Evolutionary conservation across 2,329 filamentous ascomycete species (phyloP).

Genomic region (Calonectria pseudoreteaudii): DNA sequence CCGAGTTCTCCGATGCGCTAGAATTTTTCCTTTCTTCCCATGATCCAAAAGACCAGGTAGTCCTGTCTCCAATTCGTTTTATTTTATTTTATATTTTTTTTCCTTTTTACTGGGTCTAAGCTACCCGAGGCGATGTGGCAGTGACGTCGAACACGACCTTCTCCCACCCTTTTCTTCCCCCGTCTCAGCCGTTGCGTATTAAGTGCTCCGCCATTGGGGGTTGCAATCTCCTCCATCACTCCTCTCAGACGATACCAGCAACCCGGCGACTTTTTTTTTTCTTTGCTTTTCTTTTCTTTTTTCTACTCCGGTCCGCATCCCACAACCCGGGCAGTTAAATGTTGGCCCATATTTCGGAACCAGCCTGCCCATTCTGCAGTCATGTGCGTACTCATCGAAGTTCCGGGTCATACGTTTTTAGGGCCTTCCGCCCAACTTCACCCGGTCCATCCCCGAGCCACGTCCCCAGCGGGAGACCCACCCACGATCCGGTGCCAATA

Average conservation of each 20-base stretch:
- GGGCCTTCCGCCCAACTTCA: slow-evolving; percentile 20
- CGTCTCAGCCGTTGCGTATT: background rate
- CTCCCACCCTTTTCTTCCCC: background rate
- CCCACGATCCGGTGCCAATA: slow-evolving; percentile 24
- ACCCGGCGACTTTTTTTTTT: slow-evolving; percentile 10
- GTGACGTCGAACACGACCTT: slow-evolving; percentile 4
- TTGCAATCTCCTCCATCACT: slow-evolving; percentile 6
- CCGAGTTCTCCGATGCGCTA: slow-evolving; percentile 7
- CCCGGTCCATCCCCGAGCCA: slow-evolving; percentile 28
- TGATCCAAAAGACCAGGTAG: slow-evolving; percentile 4
- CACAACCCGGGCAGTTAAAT: background rate
- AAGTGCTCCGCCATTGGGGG: slow-evolving; percentile 20
- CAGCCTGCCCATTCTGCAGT: slow-evolving; percentile 26
- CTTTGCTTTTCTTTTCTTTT: slow-evolving; percentile 24
- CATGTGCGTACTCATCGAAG: slow-evolving; percentile 27
- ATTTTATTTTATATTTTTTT: too few species aligned
- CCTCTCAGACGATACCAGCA: slow-evolving; percentile 9
- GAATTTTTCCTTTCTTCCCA: slow-evolving; percentile 5
- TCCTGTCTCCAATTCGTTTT: background rate
- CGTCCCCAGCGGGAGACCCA: slow-evolving; percentile 19
- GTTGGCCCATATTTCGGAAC: slow-evolving; percentile 18
- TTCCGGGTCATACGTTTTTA: slow-evolving; percentile 40
- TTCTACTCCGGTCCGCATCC: slow-evolving; percentile 12
- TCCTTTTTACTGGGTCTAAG: slow-evolving; percentile 15
- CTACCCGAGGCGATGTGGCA: slow-evolving; percentile 4